Evolutionary conservation across 495 filamentous ascomycete species (phyloP).

Genomic region (Hyaloscypha hepaticicola): DNA sequence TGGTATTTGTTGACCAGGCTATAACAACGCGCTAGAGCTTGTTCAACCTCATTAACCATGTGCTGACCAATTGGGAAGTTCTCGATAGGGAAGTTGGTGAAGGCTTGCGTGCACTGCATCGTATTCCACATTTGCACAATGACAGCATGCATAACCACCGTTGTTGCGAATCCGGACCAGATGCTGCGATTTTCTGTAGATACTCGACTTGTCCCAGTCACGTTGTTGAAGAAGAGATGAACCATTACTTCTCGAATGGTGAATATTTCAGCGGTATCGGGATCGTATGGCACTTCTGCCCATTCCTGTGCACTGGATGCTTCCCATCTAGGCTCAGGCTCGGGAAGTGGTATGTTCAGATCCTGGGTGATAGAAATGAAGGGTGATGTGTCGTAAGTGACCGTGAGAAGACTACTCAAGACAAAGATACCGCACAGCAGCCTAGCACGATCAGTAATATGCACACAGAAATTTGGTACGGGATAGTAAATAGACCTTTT

Average conservation of each 20-base stretch:
- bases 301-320: neutral
- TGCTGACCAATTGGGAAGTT: too few species aligned
- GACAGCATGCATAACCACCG: neutral
- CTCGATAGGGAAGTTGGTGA: neutral
- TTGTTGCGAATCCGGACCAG: neutral
- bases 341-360: neutral
- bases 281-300: neutral
- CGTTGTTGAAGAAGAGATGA: neutral
- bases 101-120: neutral
- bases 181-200: too few species aligned
- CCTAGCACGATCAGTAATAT: too few species aligned
- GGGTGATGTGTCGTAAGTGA: neutral
- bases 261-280: neutral
- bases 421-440: neutral
- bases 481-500: too few species aligned
- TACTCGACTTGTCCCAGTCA: neutral
- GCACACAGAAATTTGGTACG: too few species aligned
- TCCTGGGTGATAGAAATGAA: neutral
- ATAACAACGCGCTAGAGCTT: neutral
- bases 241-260: neutral
- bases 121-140: neutral
- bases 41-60: neutral
- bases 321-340: neutral
- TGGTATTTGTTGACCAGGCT: neutral
- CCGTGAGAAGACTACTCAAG: neutral